These are phyloP conservation scores for Coemansia sp. DNA, from an alignment of 192 early-diverging fungal species.

Conservation along the genomic window DNA sequence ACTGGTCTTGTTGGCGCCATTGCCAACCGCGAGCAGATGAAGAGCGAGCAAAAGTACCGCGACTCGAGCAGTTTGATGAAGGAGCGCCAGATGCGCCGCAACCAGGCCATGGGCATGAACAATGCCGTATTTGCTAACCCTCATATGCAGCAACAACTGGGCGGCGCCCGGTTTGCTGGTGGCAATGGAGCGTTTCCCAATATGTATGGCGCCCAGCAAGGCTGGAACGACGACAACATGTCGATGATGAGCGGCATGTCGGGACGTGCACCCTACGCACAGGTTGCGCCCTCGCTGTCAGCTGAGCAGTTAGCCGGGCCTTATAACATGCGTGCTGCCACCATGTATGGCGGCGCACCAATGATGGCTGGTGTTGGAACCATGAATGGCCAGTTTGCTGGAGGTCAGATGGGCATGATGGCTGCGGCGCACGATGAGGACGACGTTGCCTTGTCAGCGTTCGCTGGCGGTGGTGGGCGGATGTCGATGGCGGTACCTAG, in stretches of 20 bases:
- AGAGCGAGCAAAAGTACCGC: slow-evolving; percentile 56
- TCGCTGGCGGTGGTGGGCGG: slow-evolving; percentile 28
- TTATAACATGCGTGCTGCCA: slow-evolving; percentile 31
- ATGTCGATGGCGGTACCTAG: slow-evolving; percentile 39
- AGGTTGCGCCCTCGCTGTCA: slow-evolving; percentile 45
- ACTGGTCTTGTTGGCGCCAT: slow-evolving; percentile 57
- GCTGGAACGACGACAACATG: slow-evolving; percentile 51
- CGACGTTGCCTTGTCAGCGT: slow-evolving; percentile 47
- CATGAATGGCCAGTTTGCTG: slow-evolving; percentile 9
- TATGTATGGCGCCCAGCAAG: slow-evolving; percentile 44
- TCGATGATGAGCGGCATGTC: slow-evolving; percentile 55
- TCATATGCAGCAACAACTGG: slow-evolving; percentile 9
- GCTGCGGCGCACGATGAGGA: slow-evolving; percentile 30
- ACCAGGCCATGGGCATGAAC: slow-evolving; percentile 50
- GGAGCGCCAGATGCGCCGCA: slow-evolving; percentile 56
- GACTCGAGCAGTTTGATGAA: slow-evolving; percentile 56
- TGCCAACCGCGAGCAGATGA: slow-evolving; percentile 56
- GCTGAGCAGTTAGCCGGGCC: slow-evolving; percentile 41
- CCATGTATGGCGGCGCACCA: slow-evolving; percentile 32
- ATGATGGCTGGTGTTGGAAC: slow-evolving; percentile 8
- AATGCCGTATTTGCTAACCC: slow-evolving; percentile 16
- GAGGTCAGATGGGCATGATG: slow-evolving; percentile 14
- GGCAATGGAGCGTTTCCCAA: slow-evolving; percentile 35
- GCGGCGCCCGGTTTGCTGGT: slow-evolving; percentile 22
- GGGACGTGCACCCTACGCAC: slow-evolving; percentile 44